phyloP scores from a whole-genome alignment of 192 early-diverging fungal genomes.

The Podila verticillata region DNA sequence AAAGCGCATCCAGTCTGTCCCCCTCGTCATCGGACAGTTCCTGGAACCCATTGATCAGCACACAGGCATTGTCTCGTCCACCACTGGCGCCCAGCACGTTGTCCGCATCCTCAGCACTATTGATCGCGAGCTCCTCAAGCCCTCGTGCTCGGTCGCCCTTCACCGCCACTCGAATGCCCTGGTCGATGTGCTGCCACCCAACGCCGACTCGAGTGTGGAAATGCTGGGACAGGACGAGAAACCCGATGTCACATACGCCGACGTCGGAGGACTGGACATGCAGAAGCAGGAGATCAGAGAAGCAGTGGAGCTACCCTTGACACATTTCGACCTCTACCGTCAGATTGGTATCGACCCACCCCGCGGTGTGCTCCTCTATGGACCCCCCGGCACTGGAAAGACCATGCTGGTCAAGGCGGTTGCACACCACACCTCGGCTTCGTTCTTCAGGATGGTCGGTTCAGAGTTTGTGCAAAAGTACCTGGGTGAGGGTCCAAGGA shows the following conservation, averaged over 20 bases:
- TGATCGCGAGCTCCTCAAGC: conserved; percentile 97
- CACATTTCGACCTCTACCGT: conserved; percentile 97
- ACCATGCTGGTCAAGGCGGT: conserved; percentile 99
- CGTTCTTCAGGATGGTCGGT: conserved; percentile 96
- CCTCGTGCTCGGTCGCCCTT: conserved; percentile 91
- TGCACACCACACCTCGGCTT: conserved; percentile 96
- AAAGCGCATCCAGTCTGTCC: conserved; percentile 97
- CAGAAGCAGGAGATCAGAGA: conserved; percentile 95
- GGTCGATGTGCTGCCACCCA: conserved; percentile 97
- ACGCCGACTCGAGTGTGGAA: conserved; percentile 92
- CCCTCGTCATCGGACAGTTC: conserved; percentile 98
- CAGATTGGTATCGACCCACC: conserved; percentile 99
- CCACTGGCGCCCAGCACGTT: conserved; percentile 90
- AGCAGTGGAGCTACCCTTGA: conserved; percentile 97
- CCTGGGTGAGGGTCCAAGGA: conserved; percentile 95
- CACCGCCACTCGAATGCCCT: conserved; percentile 97
- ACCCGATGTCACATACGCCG: conserved; percentile 83
- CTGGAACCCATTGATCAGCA: conserved; percentile 97
- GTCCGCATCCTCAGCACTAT: conserved; percentile 96
- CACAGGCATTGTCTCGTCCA: conserved; percentile 94
- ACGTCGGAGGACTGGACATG: conserved; percentile 89
- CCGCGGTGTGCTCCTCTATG: conserved; percentile 97
- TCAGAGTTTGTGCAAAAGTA: conserved; percentile 99
- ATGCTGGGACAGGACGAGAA: conserved; percentile 84
- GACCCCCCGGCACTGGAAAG: conserved; percentile 98